These are phyloP conservation scores for Xylaria acuta DNA, from an alignment of 495 filamentous ascomycete species.

Conservation along the genomic window DNA sequence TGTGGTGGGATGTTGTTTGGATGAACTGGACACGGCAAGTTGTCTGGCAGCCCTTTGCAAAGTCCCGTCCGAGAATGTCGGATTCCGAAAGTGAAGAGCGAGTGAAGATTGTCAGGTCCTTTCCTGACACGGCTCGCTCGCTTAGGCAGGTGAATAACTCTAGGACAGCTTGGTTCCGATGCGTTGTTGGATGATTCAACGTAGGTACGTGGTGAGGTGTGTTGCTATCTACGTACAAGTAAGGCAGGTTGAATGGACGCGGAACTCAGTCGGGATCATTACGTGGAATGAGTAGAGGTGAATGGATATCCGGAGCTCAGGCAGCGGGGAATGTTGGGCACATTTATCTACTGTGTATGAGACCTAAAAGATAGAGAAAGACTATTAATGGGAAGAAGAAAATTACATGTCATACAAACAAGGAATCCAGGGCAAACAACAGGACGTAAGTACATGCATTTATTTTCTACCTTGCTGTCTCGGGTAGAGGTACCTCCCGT, in stretches of 20 bases:
- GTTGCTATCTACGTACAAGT: not conserved
- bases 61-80: constrained; percentile 12
- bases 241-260: not conserved
- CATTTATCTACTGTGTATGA: constrained; percentile 9
- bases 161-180: not conserved
- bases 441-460: not conserved
- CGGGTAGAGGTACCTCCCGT: not conserved
- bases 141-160: constrained; percentile 12
- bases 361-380: not conserved
- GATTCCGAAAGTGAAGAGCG: constrained; percentile 15
- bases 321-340: constrained; percentile 25
- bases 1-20: constrained; percentile 8
- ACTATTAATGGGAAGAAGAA: constrained; percentile 10
- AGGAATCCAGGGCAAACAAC: constrained; percentile 14
- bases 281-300: constrained; percentile 9
- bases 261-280: not conserved
- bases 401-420: constrained; percentile 14
- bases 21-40: constrained; percentile 15
- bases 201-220: not conserved
- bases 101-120: constrained; percentile 12
- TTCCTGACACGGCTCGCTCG: constrained; percentile 13
- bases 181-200: not conserved
- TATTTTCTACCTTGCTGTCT: not conserved
- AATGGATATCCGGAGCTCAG: not conserved
- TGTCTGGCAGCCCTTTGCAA: not conserved